phyloP scores from a whole-genome alignment of 2,329 filamentous ascomycete genomes.

The Phaeomoniella chlamydospora region DNA sequence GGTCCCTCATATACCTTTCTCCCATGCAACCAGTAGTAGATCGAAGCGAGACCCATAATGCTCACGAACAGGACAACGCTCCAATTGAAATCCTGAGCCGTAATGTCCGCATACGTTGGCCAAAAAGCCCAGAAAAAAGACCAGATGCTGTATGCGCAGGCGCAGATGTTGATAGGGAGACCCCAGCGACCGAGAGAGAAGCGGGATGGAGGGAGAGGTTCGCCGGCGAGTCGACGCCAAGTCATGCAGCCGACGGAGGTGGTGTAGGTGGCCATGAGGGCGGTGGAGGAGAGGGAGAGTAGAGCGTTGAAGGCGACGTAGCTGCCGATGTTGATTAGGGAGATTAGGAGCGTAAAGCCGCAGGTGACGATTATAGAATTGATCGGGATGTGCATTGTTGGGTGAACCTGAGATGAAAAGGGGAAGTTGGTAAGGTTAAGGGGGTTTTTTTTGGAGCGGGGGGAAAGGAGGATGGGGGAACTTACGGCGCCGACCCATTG shows the following conservation, averaged over 20 bases:
- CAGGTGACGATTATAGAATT: slow-evolving; percentile 25
- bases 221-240: slow-evolving; percentile 17
- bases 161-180: slow-evolving; percentile 21
- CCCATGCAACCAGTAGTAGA: slow-evolving; percentile 13
- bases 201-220: slow-evolving; percentile 18
- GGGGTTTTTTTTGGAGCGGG: not conserved
- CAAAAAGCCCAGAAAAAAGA: slow-evolving; percentile 15
- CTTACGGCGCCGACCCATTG: slow-evolving; percentile 9
- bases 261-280: slow-evolving; percentile 25
- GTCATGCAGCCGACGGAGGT: slow-evolving; percentile 20
- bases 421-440: not conserved
- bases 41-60: slow-evolving; percentile 13
- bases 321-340: slow-evolving; percentile 16
- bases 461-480: slow-evolving; percentile 6
- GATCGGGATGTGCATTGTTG: slow-evolving; percentile 2
- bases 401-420: not conserved
- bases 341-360: slow-evolving; percentile 27
- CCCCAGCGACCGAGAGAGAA: slow-evolving; percentile 25
- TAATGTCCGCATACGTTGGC: slow-evolving; percentile 9
- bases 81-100: slow-evolving; percentile 15
- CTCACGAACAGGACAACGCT: slow-evolving; percentile 13
- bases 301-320: slow-evolving; percentile 27
- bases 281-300: slow-evolving; percentile 21
- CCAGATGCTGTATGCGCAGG: slow-evolving; percentile 12
- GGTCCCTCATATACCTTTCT: slow-evolving; percentile 15